Evolutionary conservation across 148 eudicot genomes (phyloP), one percentile per base, ranked within the genome.

Genomic region (Suaeda aralocaspica): DNA sequence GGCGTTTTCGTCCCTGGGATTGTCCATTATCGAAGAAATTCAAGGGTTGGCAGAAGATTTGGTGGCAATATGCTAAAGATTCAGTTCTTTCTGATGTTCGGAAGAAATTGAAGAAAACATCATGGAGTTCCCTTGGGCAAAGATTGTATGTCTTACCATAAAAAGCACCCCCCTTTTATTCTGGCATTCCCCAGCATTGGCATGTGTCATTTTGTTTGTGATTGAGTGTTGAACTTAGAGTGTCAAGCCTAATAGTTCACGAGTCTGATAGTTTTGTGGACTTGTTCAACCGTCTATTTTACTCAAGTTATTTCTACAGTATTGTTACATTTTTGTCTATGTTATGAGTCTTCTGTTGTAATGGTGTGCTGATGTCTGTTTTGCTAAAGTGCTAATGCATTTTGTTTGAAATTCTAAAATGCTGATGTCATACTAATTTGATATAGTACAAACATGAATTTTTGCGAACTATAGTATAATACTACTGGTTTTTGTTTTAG

Each of bases 11-110:
- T 50, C 98, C 98, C 21, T 86, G 86, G 88, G 75, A 79, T 72
- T 71, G 79, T 72, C 87, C 90, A 75, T 79, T 91, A 77, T 79
- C 77, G 61, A 78, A 74, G 73, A 87, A 83, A 81, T 79, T 25
- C 28, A 67, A 75, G 66, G 98, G 98, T 44, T 93, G 98, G 98
- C 96, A 87, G 78, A 86, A 68, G 71, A 74, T 66, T 9, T 90
- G 98, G 98, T 93, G 98, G 98, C 91, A 83, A 41, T 93, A 91
- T 82, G 98, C 96, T 80, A 95, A 87, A 66, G 83, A 85, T 55
- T 89, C 96, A 55, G 83, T 93, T 68, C 73, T 93, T 48, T 82
- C 84, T 70, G 96, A 90, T 79, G 92, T 91, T 69, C 86, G 85
- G 46, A 88, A 88, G 75, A 87, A 78, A 72, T 74, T 85, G 78